Base-by-base conservation (phyloP, 1,284 basidiomycete species). In the Sanguinoderma infundibulare region DNA sequence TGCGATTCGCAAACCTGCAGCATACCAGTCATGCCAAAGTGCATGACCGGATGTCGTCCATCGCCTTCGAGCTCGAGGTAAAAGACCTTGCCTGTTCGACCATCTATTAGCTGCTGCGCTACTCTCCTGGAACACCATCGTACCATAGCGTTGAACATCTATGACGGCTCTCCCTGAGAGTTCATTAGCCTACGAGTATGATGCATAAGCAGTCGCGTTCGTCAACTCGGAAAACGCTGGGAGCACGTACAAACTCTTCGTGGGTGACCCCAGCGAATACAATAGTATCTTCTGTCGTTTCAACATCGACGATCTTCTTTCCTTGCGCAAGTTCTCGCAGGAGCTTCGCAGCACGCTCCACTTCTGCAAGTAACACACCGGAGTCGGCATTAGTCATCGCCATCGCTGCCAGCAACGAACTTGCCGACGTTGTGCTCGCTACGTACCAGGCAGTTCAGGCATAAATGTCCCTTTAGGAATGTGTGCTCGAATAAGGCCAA, bases 21-120 rank as follows among this genome's bases (percentile, higher is more conserved):
- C 86, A 89, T 87, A 9, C 92, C 91, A 2, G 91, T 93, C 92
- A 94, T 94, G 2, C 92, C 92, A 67, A 94, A 91, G 72, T 94
- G 91, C 60, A 93, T 77, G 5, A 93, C 87, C 3, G 91, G 91
- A 65, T 84, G 75, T 69, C 79, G 79, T 0, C 90, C 90, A 24
- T 79, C 66, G 3, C 90, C 90, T 40, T 85, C 83, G 0, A 94
- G 79, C 46, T 81, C 80, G n/a, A 94, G 72, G 71, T 89, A 94
- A 70, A 94, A 91, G 61, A 85, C 85, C 74, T 95, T 95, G 46
- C 92, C 92, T 87, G 53, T 55, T 44, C n/a, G 30, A 2, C 10
- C 6, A n/a, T 34, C 30, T 22, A 20, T 20, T 7, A 12, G 32
- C 20, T 3, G 5, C n/a, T 2, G 1, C 20, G 10, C 12, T n/a